These are phyloP conservation scores for Casaregolazyma lundiana DNA, from an alignment of 1,139 yeast species.

Conservation along the genomic window DNA sequence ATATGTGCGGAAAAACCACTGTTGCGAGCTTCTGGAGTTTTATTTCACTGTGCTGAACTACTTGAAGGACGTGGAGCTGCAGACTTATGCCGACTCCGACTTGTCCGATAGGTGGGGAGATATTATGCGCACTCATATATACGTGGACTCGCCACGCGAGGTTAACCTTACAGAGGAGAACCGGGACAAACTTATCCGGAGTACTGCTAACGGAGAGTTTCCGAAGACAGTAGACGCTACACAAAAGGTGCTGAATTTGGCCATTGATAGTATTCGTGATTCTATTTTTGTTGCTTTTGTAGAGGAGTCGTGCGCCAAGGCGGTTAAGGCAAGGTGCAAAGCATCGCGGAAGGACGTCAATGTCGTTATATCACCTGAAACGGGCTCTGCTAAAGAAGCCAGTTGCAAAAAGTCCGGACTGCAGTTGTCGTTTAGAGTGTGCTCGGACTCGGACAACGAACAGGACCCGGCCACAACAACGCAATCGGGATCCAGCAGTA, in stretches of 20 bases:
- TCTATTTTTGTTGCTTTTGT: constrained; percentile 7
- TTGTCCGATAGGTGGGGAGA: constrained; percentile 25
- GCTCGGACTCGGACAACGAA: neutral
- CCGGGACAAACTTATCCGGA: constrained; percentile 22
- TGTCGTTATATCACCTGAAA: too few relatives aligned
- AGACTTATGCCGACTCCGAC: neutral
- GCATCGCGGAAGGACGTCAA: too few relatives aligned
- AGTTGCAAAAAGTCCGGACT: too few relatives aligned
- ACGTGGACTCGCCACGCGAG: constrained; percentile 30
- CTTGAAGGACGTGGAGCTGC: constrained; percentile 8
- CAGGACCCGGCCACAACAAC: neutral
- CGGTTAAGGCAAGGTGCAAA: too few relatives aligned
- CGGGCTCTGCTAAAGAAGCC: neutral
- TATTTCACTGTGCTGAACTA: constrained; percentile 30
- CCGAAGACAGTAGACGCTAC: constrained; percentile 1
- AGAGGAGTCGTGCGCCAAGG: neutral
- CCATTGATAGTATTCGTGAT: constrained; percentile 4
- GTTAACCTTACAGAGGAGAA: constrained; percentile 31
- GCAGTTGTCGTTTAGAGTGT: constrained; percentile 1
- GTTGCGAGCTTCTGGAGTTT: constrained; percentile 35
- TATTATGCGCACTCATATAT: constrained; percentile 30
- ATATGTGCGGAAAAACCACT: constrained; percentile 31
- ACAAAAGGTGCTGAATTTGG: constrained; percentile 5
- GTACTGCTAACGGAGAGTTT: neutral
- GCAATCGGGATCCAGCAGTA: neutral